Base-by-base conservation (phyloP, 2,329 filamentous ascomycete genomes). In the Beauveria pseudobassiana region DNA sequence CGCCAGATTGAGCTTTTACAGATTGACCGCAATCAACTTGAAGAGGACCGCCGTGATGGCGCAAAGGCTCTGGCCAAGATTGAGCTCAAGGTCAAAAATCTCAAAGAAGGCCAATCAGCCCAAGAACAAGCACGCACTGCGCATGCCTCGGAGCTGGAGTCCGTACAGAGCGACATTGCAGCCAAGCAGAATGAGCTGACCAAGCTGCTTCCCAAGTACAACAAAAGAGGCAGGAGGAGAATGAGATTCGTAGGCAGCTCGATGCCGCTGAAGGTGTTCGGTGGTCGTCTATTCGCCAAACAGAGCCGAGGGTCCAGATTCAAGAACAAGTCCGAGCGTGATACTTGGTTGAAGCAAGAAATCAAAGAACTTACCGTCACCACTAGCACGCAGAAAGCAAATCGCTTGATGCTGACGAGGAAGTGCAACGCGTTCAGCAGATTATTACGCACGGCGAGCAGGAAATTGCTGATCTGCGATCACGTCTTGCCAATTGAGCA, bases 281-380 rank as follows among this genome's bases (percentile, higher is more conserved):
- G 90, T 48, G 86, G 89, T 65, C 87, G 93, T 43, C 82, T 99
- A 8, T 91, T 96, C 70, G 90, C 90, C 56, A 99, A 99, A 74
- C 93, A 99, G 75, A 91, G 89, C 49, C 88, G 93, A 51, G 92
- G 89, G 66, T 88, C 89, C 20, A 89, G 91, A 64, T 99, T 96
- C 74, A 89, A 83, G 70, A 96, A 86, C 73, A 96, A 96, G 77
- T 83, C 85, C 9, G 91, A 98, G 71, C 87, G 96, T 49, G 93
- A 99, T 73, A 83, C 85, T 42, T 97, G 86, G 80, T 79, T 99
- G 55, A 86, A 85, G 64, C 82, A 85, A 64, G 89, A 97, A 74
- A 90, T 98, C 61, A 81, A 89, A 50, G 89, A 96, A 42, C 84
- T 93, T 59, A 89, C 91, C 66, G 78, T 85, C 42, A 89, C 89